Conservation (phyloP, 2,329 filamentous ascomycete species). For the Fusarium sp. region DNA sequence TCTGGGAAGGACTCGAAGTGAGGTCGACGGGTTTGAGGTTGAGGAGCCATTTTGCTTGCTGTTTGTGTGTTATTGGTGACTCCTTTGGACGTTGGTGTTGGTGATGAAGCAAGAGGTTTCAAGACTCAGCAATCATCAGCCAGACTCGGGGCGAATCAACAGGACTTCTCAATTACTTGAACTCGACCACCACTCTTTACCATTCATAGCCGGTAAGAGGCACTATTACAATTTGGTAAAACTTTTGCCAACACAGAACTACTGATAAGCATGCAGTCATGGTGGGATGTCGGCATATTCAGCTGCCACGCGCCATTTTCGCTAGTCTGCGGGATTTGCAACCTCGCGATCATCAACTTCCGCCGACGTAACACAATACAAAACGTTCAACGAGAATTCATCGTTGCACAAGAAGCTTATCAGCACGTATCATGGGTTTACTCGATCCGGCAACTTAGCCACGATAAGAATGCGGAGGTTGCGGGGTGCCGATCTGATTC, state of each 20-base stretch:
- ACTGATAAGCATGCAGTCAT: not conserved
- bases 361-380: not conserved
- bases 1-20: constrained; percentile 2
- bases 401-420: constrained; percentile 1
- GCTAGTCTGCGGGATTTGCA: not conserved
- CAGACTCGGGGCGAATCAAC: not conserved
- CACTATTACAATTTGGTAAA: not conserved
- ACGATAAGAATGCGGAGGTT: constrained; percentile 27
- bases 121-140: not conserved
- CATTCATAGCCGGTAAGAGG: not conserved
- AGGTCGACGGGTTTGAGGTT: fast-evolving
- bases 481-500: constrained; percentile 10
- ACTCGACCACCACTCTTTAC: not conserved
- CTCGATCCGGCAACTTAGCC: constrained; percentile 39
- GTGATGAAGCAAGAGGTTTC: not conserved
- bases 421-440: not conserved
- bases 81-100: too few relatives aligned
- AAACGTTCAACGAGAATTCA: not conserved
- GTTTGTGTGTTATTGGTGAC: not conserved
- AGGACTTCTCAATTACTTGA: not conserved
- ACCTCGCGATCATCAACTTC: not conserved
- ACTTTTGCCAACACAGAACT: not conserved
- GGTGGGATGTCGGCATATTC: not conserved
- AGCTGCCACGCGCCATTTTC: not conserved
- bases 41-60: not conserved